Conservation (phyloP, 257 asterid species). For the Sherardia arvensis region DNA sequence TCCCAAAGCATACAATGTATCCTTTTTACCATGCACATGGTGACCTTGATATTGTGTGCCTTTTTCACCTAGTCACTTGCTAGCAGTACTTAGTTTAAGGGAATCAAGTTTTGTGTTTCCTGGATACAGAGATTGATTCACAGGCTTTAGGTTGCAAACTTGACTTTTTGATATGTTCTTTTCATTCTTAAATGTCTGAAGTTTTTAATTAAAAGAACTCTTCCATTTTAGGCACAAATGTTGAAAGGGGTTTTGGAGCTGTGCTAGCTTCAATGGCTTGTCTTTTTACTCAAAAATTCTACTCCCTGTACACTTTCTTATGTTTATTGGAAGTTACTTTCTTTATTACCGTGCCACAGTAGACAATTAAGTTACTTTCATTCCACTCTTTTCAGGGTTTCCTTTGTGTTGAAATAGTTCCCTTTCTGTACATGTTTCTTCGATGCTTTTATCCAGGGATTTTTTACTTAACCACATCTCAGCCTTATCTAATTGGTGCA, state of each 20-base stretch:
- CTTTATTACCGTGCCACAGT: not conserved
- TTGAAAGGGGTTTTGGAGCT: not conserved
- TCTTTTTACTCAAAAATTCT: not conserved
- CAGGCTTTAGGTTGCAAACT: not conserved
- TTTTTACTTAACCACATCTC: conserved; percentile 40
- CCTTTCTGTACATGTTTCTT: not conserved
- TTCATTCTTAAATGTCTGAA: not conserved
- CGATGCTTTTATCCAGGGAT: not conserved
- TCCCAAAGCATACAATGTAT: conserved; percentile 95
- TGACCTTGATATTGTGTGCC: not conserved
- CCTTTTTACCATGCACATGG: conserved; percentile 31
- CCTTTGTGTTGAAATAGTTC: not conserved
- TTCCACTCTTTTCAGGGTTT: not conserved
- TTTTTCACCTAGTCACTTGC: not conserved
- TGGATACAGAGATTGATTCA: not conserved
- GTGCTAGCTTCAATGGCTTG: not conserved
- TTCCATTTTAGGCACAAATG: not conserved
- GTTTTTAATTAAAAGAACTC: not conserved
- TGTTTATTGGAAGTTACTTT: not conserved
- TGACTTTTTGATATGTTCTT: not conserved
- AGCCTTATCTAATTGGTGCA: conserved; percentile 94
- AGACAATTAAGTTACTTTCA: not conserved
- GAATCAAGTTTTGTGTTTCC: not conserved
- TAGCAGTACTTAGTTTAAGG: not conserved
- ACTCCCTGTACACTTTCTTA: not conserved